Base-by-base conservation (phyloP, 495 filamentous ascomycete species). In the Delitschia confertaspora region DNA sequence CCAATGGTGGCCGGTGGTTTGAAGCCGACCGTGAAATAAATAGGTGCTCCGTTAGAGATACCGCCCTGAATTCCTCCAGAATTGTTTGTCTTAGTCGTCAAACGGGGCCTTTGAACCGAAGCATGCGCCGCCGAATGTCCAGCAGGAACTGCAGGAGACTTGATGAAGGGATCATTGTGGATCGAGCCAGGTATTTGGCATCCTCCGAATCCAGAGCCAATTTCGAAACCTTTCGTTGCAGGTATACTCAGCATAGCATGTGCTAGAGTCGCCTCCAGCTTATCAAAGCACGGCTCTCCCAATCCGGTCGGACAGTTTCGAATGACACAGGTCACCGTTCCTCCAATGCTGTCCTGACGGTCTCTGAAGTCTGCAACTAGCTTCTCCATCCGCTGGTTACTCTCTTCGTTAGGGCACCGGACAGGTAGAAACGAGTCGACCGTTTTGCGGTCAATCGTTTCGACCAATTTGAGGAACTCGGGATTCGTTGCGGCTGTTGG, bases 201-300 rank as follows among this genome's bases (percentile, higher is more conserved):
- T 39, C 88, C 88, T 31, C 76, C 80, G 63, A 96, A 95, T 14
- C 91, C 91, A 38, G 86, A 93, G 37, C 93, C 91, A 56, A 98
- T 81, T 57, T 96, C 89, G 65, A 98, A 96, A 38, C 83, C 88
- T 65, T 98, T 98, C 17, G 89, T 94, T 4, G 91, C 91, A 8
- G 91, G 93, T 60, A 98, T 93, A 62, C 80, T 87, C 51, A 98
- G 79, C 91, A 98, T 96, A 20, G 87, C 91, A 55, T 96, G 91
- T 24, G 80, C 93, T 20, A 98, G 76, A 64, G 79, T 80, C 16
- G 91, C 91, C 65, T 98, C 91, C 23, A 98, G 72, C 69, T 96
- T 96, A 61, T 94, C 87, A 66, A 98, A 98, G 63, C 78, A 83
- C 5, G 91, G 91, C 70, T 98, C 91, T 27, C 91, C 91, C 2